Evolutionary conservation across 805 yeast genomes (phyloP).

Genomic region (Pichia cephalocereana): DNA sequence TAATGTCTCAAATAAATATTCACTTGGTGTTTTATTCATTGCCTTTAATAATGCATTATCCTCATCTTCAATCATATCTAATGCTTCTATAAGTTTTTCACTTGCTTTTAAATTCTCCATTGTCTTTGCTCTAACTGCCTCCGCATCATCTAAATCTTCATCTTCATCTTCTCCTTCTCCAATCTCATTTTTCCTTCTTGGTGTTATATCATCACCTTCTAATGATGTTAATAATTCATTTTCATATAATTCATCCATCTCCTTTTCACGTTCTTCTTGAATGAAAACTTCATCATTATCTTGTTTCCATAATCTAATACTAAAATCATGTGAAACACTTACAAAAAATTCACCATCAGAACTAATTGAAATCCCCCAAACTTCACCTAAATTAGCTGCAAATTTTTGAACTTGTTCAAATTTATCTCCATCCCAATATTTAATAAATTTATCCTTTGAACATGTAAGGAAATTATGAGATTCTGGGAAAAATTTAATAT

Average conservation of each 20-base stretch:
- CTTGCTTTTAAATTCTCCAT: constrained; percentile 91
- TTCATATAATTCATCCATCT: constrained; percentile 87
- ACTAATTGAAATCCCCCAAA: constrained; percentile 85
- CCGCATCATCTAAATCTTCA: constrained; percentile 43
- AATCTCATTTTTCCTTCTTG: constrained; percentile 27
- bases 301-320: constrained; percentile 87
- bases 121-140: constrained; percentile 71
- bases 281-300: constrained; percentile 93
- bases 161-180: constrained; percentile 29
- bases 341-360: constrained; percentile 61
- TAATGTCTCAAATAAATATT: constrained; percentile 68
- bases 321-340: constrained; percentile 86
- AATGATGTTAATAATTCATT: constrained; percentile 63
- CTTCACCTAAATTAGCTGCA: constrained; percentile 82
- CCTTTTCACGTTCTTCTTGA: constrained; percentile 95
- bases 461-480: constrained; percentile 84
- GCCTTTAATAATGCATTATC: constrained; percentile 70
- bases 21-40: constrained; percentile 59
- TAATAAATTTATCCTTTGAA: constrained; percentile 80
- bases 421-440: constrained; percentile 98
- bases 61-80: constrained; percentile 73
- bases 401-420: constrained; percentile 88
- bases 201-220: constrained; percentile 42
- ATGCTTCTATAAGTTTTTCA: constrained; percentile 84
- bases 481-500: constrained; percentile 74